phyloP scores from a whole-genome alignment of 2,329 filamentous ascomycete genomes.

The Thelonectria discophora region DNA sequence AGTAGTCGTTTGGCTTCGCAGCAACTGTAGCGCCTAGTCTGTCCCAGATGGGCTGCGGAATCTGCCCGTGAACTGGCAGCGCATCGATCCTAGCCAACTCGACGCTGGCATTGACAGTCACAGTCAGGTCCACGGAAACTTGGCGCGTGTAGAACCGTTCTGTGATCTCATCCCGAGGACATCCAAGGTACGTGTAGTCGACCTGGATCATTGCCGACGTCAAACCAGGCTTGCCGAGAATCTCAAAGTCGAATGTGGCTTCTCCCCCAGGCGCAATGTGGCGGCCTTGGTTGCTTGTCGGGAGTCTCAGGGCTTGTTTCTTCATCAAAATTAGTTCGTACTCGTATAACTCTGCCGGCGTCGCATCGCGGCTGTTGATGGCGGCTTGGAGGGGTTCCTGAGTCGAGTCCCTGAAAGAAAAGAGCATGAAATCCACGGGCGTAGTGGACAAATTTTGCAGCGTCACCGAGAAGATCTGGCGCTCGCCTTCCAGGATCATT shows the following conservation, averaged over 20 bases:
- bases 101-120: slow-evolving; percentile 92
- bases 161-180: slow-evolving; percentile 70
- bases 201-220: slow-evolving; percentile 82
- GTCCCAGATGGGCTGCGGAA: slow-evolving; percentile 69
- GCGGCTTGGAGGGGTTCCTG: slow-evolving; percentile 79
- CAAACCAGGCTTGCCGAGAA: slow-evolving; percentile 85
- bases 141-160: slow-evolving; percentile 86
- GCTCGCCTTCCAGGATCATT: slow-evolving; percentile 94
- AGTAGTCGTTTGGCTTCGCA: slow-evolving; percentile 69
- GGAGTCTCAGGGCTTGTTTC: slow-evolving; percentile 73
- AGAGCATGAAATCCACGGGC: slow-evolving; percentile 82
- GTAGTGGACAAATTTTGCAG: slow-evolving; percentile 81
- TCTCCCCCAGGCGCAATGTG: slow-evolving; percentile 74
- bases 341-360: slow-evolving; percentile 83
- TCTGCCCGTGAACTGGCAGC: slow-evolving; percentile 73
- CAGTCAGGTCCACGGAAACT: slow-evolving; percentile 79
- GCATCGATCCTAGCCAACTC: slow-evolving; percentile 84
- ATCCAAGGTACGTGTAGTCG: slow-evolving; percentile 85
- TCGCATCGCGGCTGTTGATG: slow-evolving; percentile 78
- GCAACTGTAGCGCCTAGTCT: slow-evolving; percentile 49
- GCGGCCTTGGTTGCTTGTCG: slow-evolving; percentile 59
- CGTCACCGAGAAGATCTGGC: slow-evolving; percentile 78
- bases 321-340: slow-evolving; percentile 81
- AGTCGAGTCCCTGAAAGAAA: slow-evolving; percentile 91
- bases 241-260: slow-evolving; percentile 81